Base-by-base conservation (phyloP, 768 basidiomycete genomes). In the Boletus pseudo-olivaceus region DNA sequence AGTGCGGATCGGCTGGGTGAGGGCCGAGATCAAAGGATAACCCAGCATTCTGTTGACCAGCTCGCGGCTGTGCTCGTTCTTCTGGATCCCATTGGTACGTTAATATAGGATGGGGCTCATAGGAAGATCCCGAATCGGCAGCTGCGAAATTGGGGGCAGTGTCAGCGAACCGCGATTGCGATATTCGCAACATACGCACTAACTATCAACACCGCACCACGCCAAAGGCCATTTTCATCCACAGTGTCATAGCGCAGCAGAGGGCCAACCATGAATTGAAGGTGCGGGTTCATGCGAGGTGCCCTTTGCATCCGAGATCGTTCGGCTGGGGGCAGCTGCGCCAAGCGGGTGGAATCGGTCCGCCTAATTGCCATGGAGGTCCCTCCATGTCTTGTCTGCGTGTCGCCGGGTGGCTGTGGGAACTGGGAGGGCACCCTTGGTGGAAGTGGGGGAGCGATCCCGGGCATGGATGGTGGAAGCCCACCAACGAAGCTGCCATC, bases 261-360 rank as follows among this genome's bases (percentile, higher is more conserved):
- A 20, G 93, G 93, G 0, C 94, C 93, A 52, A 89, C 91, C 92
- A 96, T 94, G 63, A 95, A 82, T 68, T 89, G 87, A 27, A 97
- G 78, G 70, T 88, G 81, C 9, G 93, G 93, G 20, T 85, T 72
- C 88, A 90, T 95, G 39, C 82, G 76, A 19, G 81, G 81, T 7
- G 81, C 75, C 47, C 76, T 75, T 35, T 85, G 73, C 7, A 74
- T 70, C 46, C 80, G 72, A n/a, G 89, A 83, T 42, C 88, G 76
- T 60, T 91, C 87, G 35, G 83, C 78, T 1, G 88, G 79, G 39
- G 73, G 75, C 69, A 88, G 73, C 32, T 73, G 76, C 8, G 80
- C 74, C 49, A 85, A 69, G 49, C 77, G 70, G 20, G 74, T 59
- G 37, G 58, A 60, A n/a, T 51, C 53, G 1, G 55, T 50, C 35